A percentile compares a stretch with the other conserved stretches of the same genome.
Conservation (phyloP, 805 yeast genomes). For the Barnettozyma sucrosica region DNA sequence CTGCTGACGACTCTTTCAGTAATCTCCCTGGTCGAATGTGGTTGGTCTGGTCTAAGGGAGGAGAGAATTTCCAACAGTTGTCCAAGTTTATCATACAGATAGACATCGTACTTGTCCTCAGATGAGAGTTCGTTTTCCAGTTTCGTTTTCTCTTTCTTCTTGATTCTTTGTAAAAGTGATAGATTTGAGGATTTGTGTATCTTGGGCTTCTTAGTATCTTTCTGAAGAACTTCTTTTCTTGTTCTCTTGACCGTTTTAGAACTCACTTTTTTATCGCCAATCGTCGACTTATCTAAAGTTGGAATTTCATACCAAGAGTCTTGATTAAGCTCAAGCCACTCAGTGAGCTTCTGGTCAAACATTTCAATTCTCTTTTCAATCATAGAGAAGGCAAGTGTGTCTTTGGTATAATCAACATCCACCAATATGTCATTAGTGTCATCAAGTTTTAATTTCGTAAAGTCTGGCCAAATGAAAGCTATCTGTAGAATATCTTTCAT, state of each 20-base stretch:
- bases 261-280: not conserved
- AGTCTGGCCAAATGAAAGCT: constrained; percentile 20
- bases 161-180: constrained; percentile 36
- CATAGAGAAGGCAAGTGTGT: constrained; percentile 5
- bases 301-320: constrained; percentile 13
- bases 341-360: constrained; percentile 11
- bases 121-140: constrained; percentile 16
- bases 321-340: constrained; percentile 16
- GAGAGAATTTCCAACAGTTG: constrained; percentile 29
- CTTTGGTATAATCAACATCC: constrained; percentile 15
- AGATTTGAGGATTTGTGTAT: constrained; percentile 11
- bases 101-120: constrained; percentile 20
- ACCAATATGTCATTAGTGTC: constrained; percentile 16
- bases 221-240: constrained; percentile 16
- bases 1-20: constrained; percentile 18
- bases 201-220: not conserved
- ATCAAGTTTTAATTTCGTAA: constrained; percentile 12
- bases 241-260: constrained; percentile 1
- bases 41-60: constrained; percentile 18
- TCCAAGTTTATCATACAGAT: constrained; percentile 26
- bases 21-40: constrained; percentile 18
- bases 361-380: constrained; percentile 5
- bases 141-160: constrained; percentile 29
- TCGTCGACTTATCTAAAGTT: not conserved
- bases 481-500: constrained; percentile 16